Percentiles rank a stretch among this genome's conserved stretches.
Conservation (phyloP, 441 rosid genomes). For the Breynia disticha region DNA sequence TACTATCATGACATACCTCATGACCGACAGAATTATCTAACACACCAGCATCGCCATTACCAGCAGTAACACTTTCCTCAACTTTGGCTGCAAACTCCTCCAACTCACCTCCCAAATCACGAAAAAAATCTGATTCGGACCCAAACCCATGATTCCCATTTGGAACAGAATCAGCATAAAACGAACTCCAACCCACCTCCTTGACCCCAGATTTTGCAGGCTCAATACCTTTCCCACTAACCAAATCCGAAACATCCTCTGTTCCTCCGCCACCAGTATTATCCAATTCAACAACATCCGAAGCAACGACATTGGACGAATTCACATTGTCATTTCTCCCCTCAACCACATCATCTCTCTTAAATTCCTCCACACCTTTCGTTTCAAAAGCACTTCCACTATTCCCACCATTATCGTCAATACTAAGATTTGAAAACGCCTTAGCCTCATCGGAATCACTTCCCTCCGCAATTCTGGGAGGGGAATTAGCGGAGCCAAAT, state of each 20-base stretch:
- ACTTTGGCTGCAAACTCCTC: slow-evolving; percentile 29
- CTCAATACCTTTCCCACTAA: slow-evolving; percentile 22
- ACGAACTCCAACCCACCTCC: slow-evolving; percentile 86
- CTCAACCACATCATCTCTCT: slow-evolving; percentile 3
- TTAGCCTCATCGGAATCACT: slow-evolving; percentile 48
- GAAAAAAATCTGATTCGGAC: slow-evolving; percentile 65
- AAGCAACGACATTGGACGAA: not conserved
- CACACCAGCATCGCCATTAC: slow-evolving; percentile 1
- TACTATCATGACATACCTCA: slow-evolving; percentile 31
- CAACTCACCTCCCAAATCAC: slow-evolving; percentile 35
- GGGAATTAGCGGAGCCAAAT: slow-evolving; percentile 27
- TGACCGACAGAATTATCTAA: slow-evolving; percentile 19
- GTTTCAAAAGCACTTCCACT: slow-evolving; percentile 18
- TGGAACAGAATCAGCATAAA: slow-evolving; percentile 47
- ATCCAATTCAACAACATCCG: not conserved
- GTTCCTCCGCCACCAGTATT: not conserved
- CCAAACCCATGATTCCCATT: slow-evolving; percentile 46
- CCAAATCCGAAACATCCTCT: not conserved
- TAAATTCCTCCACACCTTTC: slow-evolving; percentile 6
- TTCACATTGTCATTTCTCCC: not conserved
- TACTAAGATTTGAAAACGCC: slow-evolving; percentile 52
- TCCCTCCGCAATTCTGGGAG: slow-evolving; percentile 22
- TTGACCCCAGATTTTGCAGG: slow-evolving; percentile 41
- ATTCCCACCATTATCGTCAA: slow-evolving; percentile 17
- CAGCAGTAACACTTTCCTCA: slow-evolving; percentile 17